Evolutionary conservation across 1,284 basidiomycete genomes (phyloP), one percentile per base, ranked within the genome.

Genomic region (Heliocybe sulcata): DNA sequence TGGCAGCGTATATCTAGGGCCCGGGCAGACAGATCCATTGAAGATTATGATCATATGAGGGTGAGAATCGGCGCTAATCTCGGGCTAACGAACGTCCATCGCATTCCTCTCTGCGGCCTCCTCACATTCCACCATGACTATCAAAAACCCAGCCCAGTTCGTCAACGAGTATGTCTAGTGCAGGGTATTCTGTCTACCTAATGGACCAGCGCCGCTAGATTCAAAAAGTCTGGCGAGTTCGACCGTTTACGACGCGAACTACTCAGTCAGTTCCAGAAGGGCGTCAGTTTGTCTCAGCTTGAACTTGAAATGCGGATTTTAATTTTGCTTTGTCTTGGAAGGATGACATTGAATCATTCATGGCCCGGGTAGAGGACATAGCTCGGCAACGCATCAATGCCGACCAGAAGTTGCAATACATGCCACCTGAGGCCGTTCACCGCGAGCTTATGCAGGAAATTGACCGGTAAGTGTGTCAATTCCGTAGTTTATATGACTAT

Each of bases 141-240:
- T 81, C 66, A 70, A 73, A 56, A 81, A 72, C 59, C 82, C 85
- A 9, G 70, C 71, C 31, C 72, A 82, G 56, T 75, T 87, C 23
- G 77, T 85, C 8, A 77, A 81, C 58, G 83, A 82, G 85, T 84
- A 61, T 64, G 74, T 60, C 62, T 54, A 23, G 22, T 20, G 29
- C 3, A 52, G 51, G 29, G 16, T 8, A 27, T 52, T 10, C 51
- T 49, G 27, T 14, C n/a, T 26, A 49, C 22, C 47, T 49, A 27
- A 22, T 52, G 27, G 10, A 16, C 45, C 23, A n/a, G n/a, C 12
- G n/a, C 29, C 2, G 16, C 16, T 19, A 90, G 87, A 61, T 90
- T 88, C 74, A 89, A 90, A 67, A 85, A 84, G 63, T 87, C 85
- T 6, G 88, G 87, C 26, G 85, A 90, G 69, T 90, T 88, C 61